Percentiles rank a stretch among this genome's conserved stretches.
phyloP scores from a whole-genome alignment of 805 yeast genomes.

The Candida hispaniensis region DNA sequence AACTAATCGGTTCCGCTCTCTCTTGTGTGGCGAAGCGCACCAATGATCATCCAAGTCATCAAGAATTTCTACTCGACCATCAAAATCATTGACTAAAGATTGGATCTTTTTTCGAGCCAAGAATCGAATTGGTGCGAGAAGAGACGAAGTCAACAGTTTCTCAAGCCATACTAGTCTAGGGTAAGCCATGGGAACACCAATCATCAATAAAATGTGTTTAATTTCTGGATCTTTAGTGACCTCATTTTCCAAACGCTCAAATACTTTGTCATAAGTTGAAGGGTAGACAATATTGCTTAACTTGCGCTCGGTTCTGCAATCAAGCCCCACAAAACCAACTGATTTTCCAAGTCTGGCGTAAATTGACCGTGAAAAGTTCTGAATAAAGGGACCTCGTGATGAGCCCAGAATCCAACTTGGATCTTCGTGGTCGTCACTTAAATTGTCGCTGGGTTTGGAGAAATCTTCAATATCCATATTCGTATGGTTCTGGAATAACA shows the following conservation, averaged over 20 bases:
- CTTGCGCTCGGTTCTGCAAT: slow-evolving; percentile 86
- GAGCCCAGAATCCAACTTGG: slow-evolving; percentile 55
- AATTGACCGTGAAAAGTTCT: slow-evolving; percentile 53
- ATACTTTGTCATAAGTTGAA: slow-evolving; percentile 49
- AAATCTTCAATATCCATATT: slow-evolving; percentile 35
- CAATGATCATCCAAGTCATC: slow-evolving; percentile 96
- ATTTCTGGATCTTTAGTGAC: slow-evolving; percentile 40
- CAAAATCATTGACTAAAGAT: slow-evolving; percentile 83
- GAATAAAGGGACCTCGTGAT: slow-evolving; percentile 56
- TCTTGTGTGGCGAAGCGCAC: slow-evolving; percentile 83
- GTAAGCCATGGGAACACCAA: slow-evolving; percentile 92
- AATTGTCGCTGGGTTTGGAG: slow-evolving; percentile 19
- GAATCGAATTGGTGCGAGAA: slow-evolving; percentile 53
- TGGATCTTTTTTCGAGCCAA: slow-evolving; percentile 36
- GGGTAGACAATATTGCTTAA: slow-evolving; percentile 44
- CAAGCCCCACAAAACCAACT: slow-evolving; percentile 67
- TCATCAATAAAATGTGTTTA: slow-evolving; percentile 68
- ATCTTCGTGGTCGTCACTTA: slow-evolving; percentile 27
- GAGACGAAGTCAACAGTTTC: slow-evolving; percentile 43
- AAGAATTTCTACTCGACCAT: slow-evolving; percentile 79
- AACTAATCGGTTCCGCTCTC: slow-evolving; percentile 66
- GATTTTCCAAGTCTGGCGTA: slow-evolving; percentile 66
- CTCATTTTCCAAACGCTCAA: slow-evolving; percentile 50
- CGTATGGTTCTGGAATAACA: slow-evolving; percentile 85
- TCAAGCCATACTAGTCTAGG: slow-evolving; percentile 93